A percentile compares a stretch with the other conserved stretches of the same genome.
Evolutionary conservation across 768 basidiomycete genomes (phyloP).

Genomic region (Pisolithus marmoratus): DNA sequence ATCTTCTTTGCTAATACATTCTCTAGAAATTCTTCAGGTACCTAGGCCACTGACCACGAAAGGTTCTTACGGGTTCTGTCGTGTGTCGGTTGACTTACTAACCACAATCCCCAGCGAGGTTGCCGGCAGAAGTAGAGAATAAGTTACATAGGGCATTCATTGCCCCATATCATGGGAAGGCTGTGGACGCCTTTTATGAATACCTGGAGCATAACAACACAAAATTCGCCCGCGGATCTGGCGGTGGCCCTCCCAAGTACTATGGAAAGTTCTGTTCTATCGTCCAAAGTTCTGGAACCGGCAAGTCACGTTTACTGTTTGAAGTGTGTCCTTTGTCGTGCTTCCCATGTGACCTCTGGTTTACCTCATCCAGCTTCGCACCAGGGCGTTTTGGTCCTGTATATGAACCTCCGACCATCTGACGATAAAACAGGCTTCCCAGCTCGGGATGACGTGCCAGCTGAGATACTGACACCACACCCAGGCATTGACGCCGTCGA

Average conservation of each 20-base stretch:
- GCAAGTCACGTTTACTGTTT: slow-evolving; percentile 14
- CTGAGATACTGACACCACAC: slow-evolving; percentile 8
- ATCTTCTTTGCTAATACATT: no score
- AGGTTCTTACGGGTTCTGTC: no score
- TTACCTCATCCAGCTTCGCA: slow-evolving; percentile 3
- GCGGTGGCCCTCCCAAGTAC: background rate
- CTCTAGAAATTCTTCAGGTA: no score
- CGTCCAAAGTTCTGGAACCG: slow-evolving; percentile 16
- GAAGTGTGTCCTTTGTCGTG: background rate
- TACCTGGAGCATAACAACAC: background rate
- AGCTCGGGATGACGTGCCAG: slow-evolving; percentile 9
- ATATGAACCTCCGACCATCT: slow-evolving; percentile 11
- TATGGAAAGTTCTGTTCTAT: slow-evolving; percentile 11
- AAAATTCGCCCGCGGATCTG: background rate
- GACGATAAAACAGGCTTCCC: slow-evolving; percentile 10
- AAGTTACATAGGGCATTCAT: background rate
- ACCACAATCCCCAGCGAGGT: no score
- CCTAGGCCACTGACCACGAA: no score
- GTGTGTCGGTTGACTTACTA: no score
- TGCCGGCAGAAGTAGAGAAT: no score
- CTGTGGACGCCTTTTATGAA: slow-evolving; percentile 3
- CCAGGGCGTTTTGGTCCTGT: slow-evolving; percentile 11
- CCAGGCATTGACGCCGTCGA: background rate
- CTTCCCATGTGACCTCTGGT: background rate
- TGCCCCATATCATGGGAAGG: background rate